Evolutionary conservation across 2,329 filamentous ascomycete species (phyloP), one percentile per base, ranked within the genome.

Genomic region (Fusarium concolor): DNA sequence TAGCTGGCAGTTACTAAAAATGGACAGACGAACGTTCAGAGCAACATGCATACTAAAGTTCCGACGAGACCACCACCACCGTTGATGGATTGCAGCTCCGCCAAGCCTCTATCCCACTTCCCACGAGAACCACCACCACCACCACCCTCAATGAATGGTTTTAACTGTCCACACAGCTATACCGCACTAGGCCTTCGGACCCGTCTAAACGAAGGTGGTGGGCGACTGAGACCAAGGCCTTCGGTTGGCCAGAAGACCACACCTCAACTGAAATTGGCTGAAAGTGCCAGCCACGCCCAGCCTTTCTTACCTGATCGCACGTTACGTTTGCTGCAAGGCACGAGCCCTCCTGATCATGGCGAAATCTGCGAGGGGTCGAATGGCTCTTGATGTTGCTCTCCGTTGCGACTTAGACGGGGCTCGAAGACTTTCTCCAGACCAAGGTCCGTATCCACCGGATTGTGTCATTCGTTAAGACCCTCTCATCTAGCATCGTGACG

Each of bases 261-360:
- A 60, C 47, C 65, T 67, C 55, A 49, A 52, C 57, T 68, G 60
- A 55, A 54, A 60, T 65, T 49, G 59, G 45, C 56, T 54, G 45
- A 37, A 31, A 45, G 46, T 39, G 51, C 45, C 67, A 60, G 53
- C 57, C 45, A 52, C 59, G 8, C 39, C 43, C 41, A 41, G 20
- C 39, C 59, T 29, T 53, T 42, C 44, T 22, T 47, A 41, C 41
- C 22, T 52, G 38, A 65, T 67, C 43, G 37, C 39, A 47, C 39
- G 49, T 54, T 59, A 47, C 39, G 49, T 54, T 59, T 71, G 33
- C 68, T 72, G 70, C 65, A 71, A 72, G 70, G 69, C 60, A 71
- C 64, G 43, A 65, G 57, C 37, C 56, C 52, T 65, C 55, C 47
- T 56, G 31, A 65, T 44, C 46, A 61, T 31, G 43, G 50, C 31